A percentile compares a stretch with the other conserved stretches of the same genome.
Evolutionary conservation across 2,329 filamentous ascomycete genomes (phyloP).

Genomic region (Ambrosiella beaveri): DNA sequence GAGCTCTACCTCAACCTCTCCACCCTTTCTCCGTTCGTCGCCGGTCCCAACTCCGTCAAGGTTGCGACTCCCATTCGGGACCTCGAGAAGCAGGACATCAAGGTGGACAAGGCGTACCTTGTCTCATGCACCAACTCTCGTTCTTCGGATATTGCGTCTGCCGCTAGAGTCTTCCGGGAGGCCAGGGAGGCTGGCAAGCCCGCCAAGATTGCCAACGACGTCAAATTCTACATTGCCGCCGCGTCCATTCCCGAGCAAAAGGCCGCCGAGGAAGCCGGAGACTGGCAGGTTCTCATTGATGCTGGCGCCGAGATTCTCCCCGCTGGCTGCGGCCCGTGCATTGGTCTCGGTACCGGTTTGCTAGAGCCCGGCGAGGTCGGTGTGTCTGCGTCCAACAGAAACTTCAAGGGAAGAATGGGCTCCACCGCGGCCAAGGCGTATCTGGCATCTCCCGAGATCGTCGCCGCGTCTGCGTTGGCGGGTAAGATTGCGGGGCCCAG

Average conservation of each 20-base stretch:
- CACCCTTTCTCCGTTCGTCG: conserved; percentile 66
- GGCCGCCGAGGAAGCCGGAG: conserved; percentile 59
- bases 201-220: conserved; percentile 55
- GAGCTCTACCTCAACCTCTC: conserved; percentile 65
- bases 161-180: conserved; percentile 71
- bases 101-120: conserved; percentile 62
- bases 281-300: conserved; percentile 69
- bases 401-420: conserved; percentile 87
- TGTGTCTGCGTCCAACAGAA: conserved; percentile 68
- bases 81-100: conserved; percentile 56
- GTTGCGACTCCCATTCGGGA: conserved; percentile 60
- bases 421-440: conserved; percentile 65
- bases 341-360: conserved; percentile 62
- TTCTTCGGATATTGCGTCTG: conserved; percentile 62
- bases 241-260: conserved; percentile 65
- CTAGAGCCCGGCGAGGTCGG: conserved; percentile 75
- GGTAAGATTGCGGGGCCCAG: conserved; percentile 62
- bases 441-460: conserved; percentile 75
- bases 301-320: conserved; percentile 60
- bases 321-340: conserved; percentile 67
- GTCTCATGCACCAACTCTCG: conserved; percentile 82
- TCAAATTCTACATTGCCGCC: conserved; percentile 79
- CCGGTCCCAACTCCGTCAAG: conserved; percentile 85
- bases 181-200: conserved; percentile 47
- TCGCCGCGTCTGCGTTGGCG: conserved; percentile 68